Evolutionary conservation across 495 filamentous ascomycete species (phyloP), one percentile per base, ranked within the genome.

Genomic region (Friedmanniomyces endolithicus): DNA sequence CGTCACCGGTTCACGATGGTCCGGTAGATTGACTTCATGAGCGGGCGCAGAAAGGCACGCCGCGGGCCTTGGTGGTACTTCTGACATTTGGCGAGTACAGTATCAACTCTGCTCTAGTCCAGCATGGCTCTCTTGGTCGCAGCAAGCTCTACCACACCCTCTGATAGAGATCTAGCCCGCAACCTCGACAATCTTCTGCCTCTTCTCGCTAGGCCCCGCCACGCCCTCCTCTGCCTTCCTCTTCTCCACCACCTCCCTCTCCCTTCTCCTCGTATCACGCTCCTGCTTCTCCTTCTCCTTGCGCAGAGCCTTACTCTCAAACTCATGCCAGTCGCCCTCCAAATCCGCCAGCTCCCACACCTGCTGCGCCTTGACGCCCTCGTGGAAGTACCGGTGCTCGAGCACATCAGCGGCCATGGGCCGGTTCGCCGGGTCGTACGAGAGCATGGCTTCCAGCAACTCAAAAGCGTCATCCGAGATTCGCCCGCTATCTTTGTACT

Each of bases 321-420:
- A 95, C 65, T 99, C 94, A 62, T 99, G 94, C 94, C 94, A 99
- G 61, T 99, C 94, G 39, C 94, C 94, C 64, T 89, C 79, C 22
- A 97, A 77, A 58, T 86, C 77, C 57, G 84, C 79, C 53, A 99
- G 75, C 85, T 94, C 92, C 63, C 83, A 71, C 47, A 89, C 87
- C 62, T 89, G 85, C 58, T 78, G 78, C 55, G 90, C 74, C 45
- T 72, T 66, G 27, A 94, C 94, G 64, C 90, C 83, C 69, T 97
- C 92, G 20, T 75, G 78, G 64, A 97, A 99, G 70, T 97, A 99
- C 20, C 83, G 78, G 71, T 97, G 90, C 62, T 86, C 77, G 25
- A 99, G 74, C 22, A 95, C 86, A 59, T 95, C 83, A 43, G 83
- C 79, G 8, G 94, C 90, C 11, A 82, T 83, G 4, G 94, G 94